Evolutionary conservation across 257 asterid genomes (phyloP).

Genomic region (Salvia rosmarinus): DNA sequence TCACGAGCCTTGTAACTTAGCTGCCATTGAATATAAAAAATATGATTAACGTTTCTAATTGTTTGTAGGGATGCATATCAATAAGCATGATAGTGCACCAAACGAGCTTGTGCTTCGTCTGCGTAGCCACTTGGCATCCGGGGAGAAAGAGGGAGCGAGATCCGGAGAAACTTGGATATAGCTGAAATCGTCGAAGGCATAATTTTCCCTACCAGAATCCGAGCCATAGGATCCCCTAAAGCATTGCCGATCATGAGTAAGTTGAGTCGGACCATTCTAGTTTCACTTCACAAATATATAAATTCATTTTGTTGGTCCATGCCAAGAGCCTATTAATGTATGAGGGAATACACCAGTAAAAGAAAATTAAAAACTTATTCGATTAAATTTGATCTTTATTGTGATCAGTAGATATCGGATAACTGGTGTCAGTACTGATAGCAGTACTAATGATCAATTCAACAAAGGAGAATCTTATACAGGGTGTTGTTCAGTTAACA

Average conservation of each 20-base stretch:
- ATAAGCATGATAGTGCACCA: slow-evolving; percentile 84
- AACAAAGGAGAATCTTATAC: too few relatives aligned
- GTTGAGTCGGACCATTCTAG: not conserved
- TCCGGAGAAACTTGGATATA: slow-evolving; percentile 76
- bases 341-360: too few relatives aligned
- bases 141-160: slow-evolving; percentile 93
- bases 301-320: too few relatives aligned
- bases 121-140: slow-evolving; percentile 96
- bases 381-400: too few relatives aligned
- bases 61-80: slow-evolving; percentile 83
- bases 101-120: slow-evolving; percentile 87
- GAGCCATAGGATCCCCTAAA: slow-evolving; percentile 50
- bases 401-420: too few relatives aligned
- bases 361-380: too few relatives aligned
- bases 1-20: not conserved
- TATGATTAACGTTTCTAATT: not conserved
- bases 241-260: slow-evolving; percentile 78
- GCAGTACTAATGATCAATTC: too few relatives aligned
- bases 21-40: too few relatives aligned
- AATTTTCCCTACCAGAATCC: slow-evolving; percentile 59
- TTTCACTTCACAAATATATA: not conserved
- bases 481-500: too few relatives aligned
- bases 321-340: too few relatives aligned
- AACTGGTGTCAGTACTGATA: too few relatives aligned
- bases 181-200: slow-evolving; percentile 72